Base-by-base conservation (phyloP, 345 rosid species). In the Citrus reticulata region DNA sequence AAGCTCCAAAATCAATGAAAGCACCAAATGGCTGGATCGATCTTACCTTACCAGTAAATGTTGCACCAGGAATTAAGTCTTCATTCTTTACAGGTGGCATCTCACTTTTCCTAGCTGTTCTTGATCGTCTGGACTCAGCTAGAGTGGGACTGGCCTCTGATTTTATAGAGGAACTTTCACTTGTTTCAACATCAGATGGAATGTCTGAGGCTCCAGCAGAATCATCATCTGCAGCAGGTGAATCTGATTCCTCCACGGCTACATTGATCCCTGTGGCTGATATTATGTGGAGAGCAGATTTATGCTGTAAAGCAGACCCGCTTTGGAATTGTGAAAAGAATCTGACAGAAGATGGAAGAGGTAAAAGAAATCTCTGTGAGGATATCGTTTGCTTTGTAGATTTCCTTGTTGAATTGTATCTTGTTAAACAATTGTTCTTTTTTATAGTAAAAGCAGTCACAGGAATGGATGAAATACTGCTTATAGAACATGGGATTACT, bases 11-110 rank as follows among this genome's bases (percentile, higher is more conserved):
- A 82, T 88, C 90, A 70, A 93, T 86, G 62, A 95, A 92, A 69
- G 99, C 96, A 72, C 97, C 99, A 86, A 95, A 95, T 69, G 97
- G 97, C 84, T 95, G 98, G 75, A 93, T 88, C 1, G 99, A 92
- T 79, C 87, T 86, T 72, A 95, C 94, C 93, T 93, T 93, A 74
- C 98, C 97, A 61, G 90, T 92, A 83, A 92, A 95, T 13, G 80
- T 84, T 46, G 95, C 95, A 61, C 99, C 99, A 67, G 89, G 84
- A 81, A 91, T 68, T 35, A 92, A 86, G 62, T 93, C 98, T 84
- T 95, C 97, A 68, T 92, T 84, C 85, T 88, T 92, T 79, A 95
- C 87, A 20, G 94, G 82, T 0, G 96, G 97, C 97, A 88, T 89
- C 84, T 87, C 96, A 77, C 91, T 92, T 87, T 90, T 95, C 83